Percentiles rank a stretch among this genome's conserved stretches.
Evolutionary conservation across 257 asterid genomes (phyloP).

Genomic region (Salvia hispanica): DNA sequence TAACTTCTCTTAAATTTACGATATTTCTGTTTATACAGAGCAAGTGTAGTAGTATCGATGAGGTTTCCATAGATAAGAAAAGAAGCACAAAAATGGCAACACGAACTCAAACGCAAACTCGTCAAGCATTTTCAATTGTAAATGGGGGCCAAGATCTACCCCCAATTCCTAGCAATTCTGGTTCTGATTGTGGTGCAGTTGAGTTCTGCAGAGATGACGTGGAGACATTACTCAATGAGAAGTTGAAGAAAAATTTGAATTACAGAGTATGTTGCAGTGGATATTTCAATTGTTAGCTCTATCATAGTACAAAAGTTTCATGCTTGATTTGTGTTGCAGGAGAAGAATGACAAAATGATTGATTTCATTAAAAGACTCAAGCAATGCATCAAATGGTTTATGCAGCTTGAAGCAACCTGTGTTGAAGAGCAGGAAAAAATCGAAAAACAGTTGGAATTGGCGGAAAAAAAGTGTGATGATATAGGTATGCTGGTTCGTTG

Average conservation of each 20-base stretch:
- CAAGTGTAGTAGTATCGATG: conserved; percentile 52
- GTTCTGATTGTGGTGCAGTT: conserved; percentile 56
- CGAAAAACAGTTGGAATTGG: conserved; percentile 58
- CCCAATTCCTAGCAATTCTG: conserved; percentile 57
- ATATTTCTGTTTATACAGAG: conserved; percentile 43
- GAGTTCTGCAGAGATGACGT: conserved; percentile 78
- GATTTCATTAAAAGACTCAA: conserved; percentile 73
- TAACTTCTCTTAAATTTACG: neutral
- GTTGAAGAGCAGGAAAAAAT: conserved; percentile 56
- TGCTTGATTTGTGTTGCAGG: conserved; percentile 47
- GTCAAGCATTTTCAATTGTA: conserved; percentile 76
- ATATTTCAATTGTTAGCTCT: conserved; percentile 6
- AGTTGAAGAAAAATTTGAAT: conserved; percentile 66
- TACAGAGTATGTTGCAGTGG: conserved; percentile 38
- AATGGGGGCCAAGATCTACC: conserved; percentile 78
- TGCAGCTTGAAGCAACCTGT: conserved; percentile 69
- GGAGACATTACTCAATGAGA: conserved; percentile 73
- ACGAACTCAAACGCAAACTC: conserved; percentile 45
- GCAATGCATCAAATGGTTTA: conserved; percentile 84
- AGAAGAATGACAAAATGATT: conserved; percentile 66
- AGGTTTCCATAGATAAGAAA: conserved; percentile 67
- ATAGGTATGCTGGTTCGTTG: conserved; percentile 44
- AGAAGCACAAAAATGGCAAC: conserved; percentile 60
- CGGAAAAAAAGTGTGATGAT: conserved; percentile 65
- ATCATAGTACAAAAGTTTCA: neutral